Base-by-base conservation (phyloP, 257 asterid species). In the Echites panduratus region DNA sequence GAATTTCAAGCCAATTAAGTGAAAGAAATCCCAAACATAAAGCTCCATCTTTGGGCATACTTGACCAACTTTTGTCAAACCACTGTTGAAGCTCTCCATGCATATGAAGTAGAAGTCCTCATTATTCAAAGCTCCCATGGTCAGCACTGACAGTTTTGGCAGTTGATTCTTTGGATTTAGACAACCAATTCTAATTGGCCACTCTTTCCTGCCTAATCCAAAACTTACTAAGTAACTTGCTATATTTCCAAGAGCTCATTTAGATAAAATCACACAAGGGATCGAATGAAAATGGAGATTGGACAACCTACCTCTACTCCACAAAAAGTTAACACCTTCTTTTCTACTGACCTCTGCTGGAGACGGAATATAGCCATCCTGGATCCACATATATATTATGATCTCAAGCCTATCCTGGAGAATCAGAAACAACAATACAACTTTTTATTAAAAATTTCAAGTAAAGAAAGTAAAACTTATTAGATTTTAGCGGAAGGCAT, bases 401-500 rank as follows among this genome's bases (percentile, higher is more conserved):
- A 82, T 73, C 85, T 86, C 97, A 76, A 92, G 98, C 84, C 97
- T 92, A 82, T 90, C 97, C 98, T 91, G 95, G 64, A 83, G 75
- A 70, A 74, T 69, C 68, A 72, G 49, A 70, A 76, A 41, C 49
- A 59, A 48, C 48, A 43, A 67, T 29, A 56, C 74, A 66, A 27
- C 12, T 7, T 27, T 29, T 35, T 63, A 35, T 35, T 63, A 35
- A n/a, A 17, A 7, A 63, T 16, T 35, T 11, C 64, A 57, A 24
- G 64, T 24, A 24, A 24, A 24, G 11, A 11, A 9, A 22, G 7
- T 26, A 56, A 56, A 56, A 73, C 71, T 65, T 3, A 4, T 59
- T 57, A 29, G 4, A 38, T 32, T 29, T 62, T 14, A 62, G 44
- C 22, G 17, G 47, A 75, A 53, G 2, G 38, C 10, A 57, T n/a